Evolutionary conservation across 2,329 filamentous ascomycete genomes (phyloP).

Genomic region (Cladosporium cucumerinum): DNA sequence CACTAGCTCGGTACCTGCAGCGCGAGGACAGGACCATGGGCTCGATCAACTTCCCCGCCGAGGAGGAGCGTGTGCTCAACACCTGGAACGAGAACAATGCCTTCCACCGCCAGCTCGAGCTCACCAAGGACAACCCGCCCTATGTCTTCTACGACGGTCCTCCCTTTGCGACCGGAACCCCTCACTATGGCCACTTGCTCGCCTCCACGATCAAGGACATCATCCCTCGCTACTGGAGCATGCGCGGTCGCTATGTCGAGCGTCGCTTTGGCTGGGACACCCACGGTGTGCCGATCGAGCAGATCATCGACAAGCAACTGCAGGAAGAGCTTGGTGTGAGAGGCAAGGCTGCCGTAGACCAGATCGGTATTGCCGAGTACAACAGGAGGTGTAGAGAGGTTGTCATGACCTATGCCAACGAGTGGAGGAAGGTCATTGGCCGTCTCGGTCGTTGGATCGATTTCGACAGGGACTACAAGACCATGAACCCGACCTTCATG

Average conservation of each 20-base stretch:
- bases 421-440: slow-evolving; percentile 87
- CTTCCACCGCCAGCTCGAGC: slow-evolving; percentile 81
- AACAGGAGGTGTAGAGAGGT: slow-evolving; percentile 89
- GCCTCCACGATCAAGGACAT: slow-evolving; percentile 97
- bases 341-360: slow-evolving; percentile 78
- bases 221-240: slow-evolving; percentile 93
- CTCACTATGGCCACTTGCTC: slow-evolving; percentile 73
- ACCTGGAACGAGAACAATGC: slow-evolving; percentile 91
- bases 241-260: slow-evolving; percentile 92
- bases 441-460: slow-evolving; percentile 93
- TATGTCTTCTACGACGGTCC: slow-evolving; percentile 90
- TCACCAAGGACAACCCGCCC: slow-evolving; percentile 74
- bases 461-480: slow-evolving; percentile 98
- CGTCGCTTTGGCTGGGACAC: slow-evolving; percentile 94
- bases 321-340: slow-evolving; percentile 67
- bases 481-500: slow-evolving; percentile 95
- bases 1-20: background rate
- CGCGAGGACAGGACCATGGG: slow-evolving; percentile 25
- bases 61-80: slow-evolving; percentile 80
- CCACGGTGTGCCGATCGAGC: slow-evolving; percentile 90
- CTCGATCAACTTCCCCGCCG: slow-evolving; percentile 77
- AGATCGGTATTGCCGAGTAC: slow-evolving; percentile 84
- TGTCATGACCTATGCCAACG: slow-evolving; percentile 83
- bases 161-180: slow-evolving; percentile 54
- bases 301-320: slow-evolving; percentile 90